These are phyloP conservation scores for Dactylellina cionopaga DNA, from an alignment of 2,329 filamentous ascomycete species.

Conservation along the genomic window DNA sequence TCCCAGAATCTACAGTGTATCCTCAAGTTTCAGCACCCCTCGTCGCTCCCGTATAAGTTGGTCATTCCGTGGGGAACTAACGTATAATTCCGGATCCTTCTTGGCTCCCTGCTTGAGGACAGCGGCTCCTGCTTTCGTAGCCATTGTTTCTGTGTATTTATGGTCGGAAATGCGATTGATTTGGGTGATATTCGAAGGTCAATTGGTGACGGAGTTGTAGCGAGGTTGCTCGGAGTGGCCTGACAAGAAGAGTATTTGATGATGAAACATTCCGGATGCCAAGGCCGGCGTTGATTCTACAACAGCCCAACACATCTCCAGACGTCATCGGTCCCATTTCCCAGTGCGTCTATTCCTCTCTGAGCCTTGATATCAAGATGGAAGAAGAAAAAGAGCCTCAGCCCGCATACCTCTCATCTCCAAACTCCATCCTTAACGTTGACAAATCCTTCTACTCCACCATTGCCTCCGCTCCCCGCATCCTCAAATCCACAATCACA, in stretches of 20 bases:
- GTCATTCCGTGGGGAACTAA: slow-evolving; percentile 62
- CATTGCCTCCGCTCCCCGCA: slow-evolving; percentile 13
- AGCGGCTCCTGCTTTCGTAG: slow-evolving; percentile 50
- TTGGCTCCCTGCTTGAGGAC: slow-evolving; percentile 71
- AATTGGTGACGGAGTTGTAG: slow-evolving; percentile 33
- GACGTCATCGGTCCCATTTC: background rate
- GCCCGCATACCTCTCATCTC: slow-evolving; percentile 18
- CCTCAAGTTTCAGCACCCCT: slow-evolving; percentile 10
- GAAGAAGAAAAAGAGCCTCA: slow-evolving; percentile 30
- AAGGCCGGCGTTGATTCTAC: slow-evolving; percentile 22
- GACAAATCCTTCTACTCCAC: slow-evolving; percentile 22
- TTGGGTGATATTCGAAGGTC: slow-evolving; percentile 20
- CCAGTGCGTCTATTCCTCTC: background rate
- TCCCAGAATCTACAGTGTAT: slow-evolving; percentile 76
- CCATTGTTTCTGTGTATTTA: slow-evolving; percentile 36
- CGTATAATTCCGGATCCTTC: slow-evolving; percentile 79
- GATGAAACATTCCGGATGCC: slow-evolving; percentile 46
- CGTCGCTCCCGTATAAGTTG: slow-evolving; percentile 1
- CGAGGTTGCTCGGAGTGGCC: slow-evolving; percentile 37
- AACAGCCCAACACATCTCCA: slow-evolving; percentile 44
- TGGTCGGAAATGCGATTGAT: slow-evolving; percentile 18
- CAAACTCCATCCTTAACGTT: slow-evolving; percentile 28
- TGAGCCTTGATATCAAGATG: too few species aligned
- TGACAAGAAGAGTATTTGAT: slow-evolving; percentile 41
- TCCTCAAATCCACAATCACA: slow-evolving; percentile 7